phyloP scores from a whole-genome alignment of 805 yeast species.

The Ogataea nonfermentans region DNA sequence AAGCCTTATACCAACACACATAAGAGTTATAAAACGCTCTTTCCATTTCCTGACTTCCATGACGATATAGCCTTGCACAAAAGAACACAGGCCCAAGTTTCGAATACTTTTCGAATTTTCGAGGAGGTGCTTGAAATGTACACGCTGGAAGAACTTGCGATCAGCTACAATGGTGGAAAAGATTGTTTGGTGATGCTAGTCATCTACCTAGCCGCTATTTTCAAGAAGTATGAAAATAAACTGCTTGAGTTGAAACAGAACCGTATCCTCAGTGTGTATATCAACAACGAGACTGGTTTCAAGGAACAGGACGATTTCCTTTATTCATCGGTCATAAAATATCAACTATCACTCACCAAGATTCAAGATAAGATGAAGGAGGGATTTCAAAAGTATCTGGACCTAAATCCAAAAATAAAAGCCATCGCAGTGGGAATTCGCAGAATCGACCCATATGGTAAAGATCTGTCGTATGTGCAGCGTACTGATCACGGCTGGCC shows the following conservation, averaged over 20 bases:
- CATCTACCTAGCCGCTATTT: constrained; percentile 59
- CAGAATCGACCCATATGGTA: constrained; percentile 83
- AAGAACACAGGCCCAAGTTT: constrained; percentile 28
- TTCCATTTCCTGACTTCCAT: constrained; percentile 20
- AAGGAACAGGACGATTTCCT: constrained; percentile 69
- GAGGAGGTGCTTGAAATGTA: constrained; percentile 22
- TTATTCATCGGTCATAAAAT: constrained; percentile 47
- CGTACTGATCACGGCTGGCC: constrained; percentile 93
- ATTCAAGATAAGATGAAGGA: constrained; percentile 51
- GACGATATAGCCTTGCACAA: constrained; percentile 13
- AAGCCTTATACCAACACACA: constrained; percentile 14
- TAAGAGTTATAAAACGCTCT: not conserved
- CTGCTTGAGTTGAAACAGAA: constrained; percentile 23
- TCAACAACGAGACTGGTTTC: constrained; percentile 73
- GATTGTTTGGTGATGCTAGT: constrained; percentile 90
- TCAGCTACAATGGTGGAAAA: constrained; percentile 95
- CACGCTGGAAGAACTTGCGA: constrained; percentile 53
- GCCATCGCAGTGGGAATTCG: constrained; percentile 88
- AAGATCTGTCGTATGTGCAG: constrained; percentile 55
- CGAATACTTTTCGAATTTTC: constrained; percentile 21
- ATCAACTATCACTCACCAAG: constrained; percentile 49
- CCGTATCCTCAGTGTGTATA: constrained; percentile 55
- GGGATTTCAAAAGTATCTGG: constrained; percentile 68
- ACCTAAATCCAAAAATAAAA: constrained; percentile 49
- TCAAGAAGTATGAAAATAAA: constrained; percentile 21